Conservation (phyloP, 495 filamentous ascomycete species). For the Tuber aestivum region DNA sequence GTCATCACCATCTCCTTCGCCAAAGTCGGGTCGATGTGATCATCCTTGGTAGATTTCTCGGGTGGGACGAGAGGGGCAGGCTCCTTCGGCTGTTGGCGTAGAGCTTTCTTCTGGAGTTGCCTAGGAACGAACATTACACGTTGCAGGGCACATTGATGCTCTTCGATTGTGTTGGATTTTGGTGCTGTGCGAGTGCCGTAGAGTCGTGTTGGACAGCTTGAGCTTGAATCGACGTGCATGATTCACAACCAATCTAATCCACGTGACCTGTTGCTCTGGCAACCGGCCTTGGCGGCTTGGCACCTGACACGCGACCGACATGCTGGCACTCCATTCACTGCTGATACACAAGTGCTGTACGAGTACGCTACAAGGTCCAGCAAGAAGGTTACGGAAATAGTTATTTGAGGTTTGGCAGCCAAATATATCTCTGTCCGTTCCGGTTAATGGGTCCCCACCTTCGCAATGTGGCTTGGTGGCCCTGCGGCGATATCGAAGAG, state of each 20-base stretch:
- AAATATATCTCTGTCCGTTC: too few relatives aligned
- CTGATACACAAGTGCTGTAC: neutral
- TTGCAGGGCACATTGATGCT: slow-evolving; percentile 6
- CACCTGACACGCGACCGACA: neutral
- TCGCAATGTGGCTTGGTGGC: neutral
- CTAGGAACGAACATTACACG: slow-evolving; percentile 45
- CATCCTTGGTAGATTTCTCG: slow-evolving; percentile 12
- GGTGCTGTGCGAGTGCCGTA: neutral
- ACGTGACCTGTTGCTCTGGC: neutral
- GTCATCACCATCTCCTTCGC: slow-evolving; percentile 40
- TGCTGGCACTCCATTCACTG: neutral
- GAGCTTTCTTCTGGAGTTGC: slow-evolving; percentile 35
- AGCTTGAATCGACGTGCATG: neutral
- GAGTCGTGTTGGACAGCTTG: neutral
- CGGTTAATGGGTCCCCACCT: too few relatives aligned
- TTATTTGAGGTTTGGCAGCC: too few relatives aligned
- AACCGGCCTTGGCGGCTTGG: neutral
- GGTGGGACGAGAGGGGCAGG: slow-evolving; percentile 14
- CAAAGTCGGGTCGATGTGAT: slow-evolving; percentile 16
- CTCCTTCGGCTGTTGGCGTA: slow-evolving; percentile 10
- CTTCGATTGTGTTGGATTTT: slow-evolving; percentile 3
- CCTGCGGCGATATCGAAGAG: neutral
- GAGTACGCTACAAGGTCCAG: too few relatives aligned
- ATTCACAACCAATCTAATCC: neutral
- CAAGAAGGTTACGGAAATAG: too few relatives aligned